Conservation (phyloP, 139 green algal species). For the Chlorella ohadii region DNA sequence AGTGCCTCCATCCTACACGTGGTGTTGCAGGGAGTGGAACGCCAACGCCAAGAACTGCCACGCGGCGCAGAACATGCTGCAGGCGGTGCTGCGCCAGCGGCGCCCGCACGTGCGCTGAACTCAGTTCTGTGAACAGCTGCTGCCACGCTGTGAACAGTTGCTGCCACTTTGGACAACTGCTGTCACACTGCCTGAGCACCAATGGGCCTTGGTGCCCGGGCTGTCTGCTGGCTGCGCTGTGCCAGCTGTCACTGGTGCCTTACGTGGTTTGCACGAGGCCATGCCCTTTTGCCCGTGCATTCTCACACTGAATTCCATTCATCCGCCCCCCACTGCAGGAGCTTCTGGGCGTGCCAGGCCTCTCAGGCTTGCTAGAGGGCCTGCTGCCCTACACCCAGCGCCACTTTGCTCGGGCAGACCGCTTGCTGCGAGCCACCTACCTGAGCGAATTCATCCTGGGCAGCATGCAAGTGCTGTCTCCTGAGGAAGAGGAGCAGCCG, state of each 20-base stretch:
- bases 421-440: constrained; percentile 80
- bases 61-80: constrained; percentile 83
- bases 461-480: constrained; percentile 60
- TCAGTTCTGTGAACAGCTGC: too few species aligned
- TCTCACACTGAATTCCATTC: too few species aligned
- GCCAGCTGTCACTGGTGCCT: too few species aligned
- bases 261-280: too few species aligned
- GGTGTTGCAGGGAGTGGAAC: constrained; percentile 91
- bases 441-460: constrained; percentile 91
- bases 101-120: constrained; percentile 45
- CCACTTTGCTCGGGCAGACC: constrained; percentile 84
- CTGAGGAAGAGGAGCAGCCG: constrained; percentile 18
- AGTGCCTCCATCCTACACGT: constrained; percentile 49
- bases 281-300: too few species aligned
- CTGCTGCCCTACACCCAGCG: constrained; percentile 87
- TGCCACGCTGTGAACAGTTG: neutral
- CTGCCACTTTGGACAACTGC: too few species aligned
- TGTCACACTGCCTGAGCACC: too few species aligned
- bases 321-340: too few species aligned
- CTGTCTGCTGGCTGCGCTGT: too few species aligned
- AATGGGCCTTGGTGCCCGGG: too few species aligned
- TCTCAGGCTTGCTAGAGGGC: constrained; percentile 77
- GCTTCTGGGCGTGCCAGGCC: constrained; percentile 67
- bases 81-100: constrained; percentile 70
- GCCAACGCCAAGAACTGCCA: constrained; percentile 86